A percentile compares a stretch with the other conserved stretches of the same genome.
These are phyloP conservation scores for Mycothermus thermophilus DNA, from an alignment of 495 filamentous ascomycete species.

Conservation along the genomic window DNA sequence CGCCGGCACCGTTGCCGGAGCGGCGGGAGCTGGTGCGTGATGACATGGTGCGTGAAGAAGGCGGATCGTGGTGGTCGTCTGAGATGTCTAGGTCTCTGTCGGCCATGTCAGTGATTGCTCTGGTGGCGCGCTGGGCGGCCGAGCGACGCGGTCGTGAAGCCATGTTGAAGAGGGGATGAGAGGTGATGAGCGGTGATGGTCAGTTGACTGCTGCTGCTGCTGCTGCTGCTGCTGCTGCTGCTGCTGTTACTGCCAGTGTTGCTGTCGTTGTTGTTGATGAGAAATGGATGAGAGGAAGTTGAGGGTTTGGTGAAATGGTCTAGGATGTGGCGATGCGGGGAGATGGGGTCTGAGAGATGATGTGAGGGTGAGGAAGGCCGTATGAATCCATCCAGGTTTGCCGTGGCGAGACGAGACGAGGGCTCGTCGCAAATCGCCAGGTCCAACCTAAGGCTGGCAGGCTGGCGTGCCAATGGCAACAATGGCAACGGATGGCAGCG, in stretches of 20 bases:
- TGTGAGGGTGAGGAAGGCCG: slow-evolving; percentile 4
- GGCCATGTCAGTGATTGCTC: slow-evolving; percentile 38
- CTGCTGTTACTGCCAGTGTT: too few species aligned
- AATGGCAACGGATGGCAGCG: too few species aligned
- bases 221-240: too few species aligned
- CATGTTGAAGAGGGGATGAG: slow-evolving; percentile 23
- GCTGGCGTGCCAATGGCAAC: too few species aligned
- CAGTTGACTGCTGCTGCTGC: too few species aligned
- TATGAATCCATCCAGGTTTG: slow-evolving; percentile 12
- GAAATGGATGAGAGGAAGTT: not conserved
- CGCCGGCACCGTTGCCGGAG: slow-evolving; percentile 25
- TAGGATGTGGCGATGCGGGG: not conserved
- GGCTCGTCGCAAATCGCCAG: too few species aligned
- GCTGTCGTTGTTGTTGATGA: slow-evolving; percentile 1
- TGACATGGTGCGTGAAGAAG: slow-evolving; percentile 27
- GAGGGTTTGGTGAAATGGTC: not conserved
- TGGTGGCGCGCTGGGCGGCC: slow-evolving; percentile 34
- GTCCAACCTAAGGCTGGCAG: too few species aligned
- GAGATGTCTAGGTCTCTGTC: slow-evolving; percentile 28
- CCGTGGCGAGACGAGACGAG: slow-evolving; percentile 3
- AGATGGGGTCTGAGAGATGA: not conserved
- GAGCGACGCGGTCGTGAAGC: slow-evolving; percentile 32
- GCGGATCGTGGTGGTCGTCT: slow-evolving; percentile 14
- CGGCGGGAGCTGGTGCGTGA: slow-evolving; percentile 30
- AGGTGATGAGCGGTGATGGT: too few species aligned